A percentile compares a stretch with the other conserved stretches of the same genome.
Conservation (phyloP, 257 asterid genomes). For the Solanum bulbocastanum region DNA sequence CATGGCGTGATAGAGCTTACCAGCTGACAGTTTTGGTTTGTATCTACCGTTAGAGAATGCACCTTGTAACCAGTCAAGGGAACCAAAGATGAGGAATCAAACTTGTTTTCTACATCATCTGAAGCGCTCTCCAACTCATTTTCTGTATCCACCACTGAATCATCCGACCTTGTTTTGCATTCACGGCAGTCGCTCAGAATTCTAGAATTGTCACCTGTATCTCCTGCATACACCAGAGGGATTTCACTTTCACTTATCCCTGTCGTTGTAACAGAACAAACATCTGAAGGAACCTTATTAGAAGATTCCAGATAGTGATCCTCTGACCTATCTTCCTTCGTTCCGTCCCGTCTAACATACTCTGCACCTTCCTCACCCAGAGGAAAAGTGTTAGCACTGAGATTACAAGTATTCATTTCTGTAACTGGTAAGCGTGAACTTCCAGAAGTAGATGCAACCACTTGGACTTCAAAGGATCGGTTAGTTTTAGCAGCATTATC, state of each 20-base stretch:
- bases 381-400: conserved; percentile 7
- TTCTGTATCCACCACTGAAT: conserved; percentile 10
- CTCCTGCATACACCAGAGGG: conserved; percentile 1
- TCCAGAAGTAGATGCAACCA: conserved; percentile 15
- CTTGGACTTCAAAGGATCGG: conserved; percentile 1
- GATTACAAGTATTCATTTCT: conserved; percentile 8
- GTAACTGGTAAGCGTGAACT: conserved; percentile 2
- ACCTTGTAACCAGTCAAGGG: conserved; percentile 1
- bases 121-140: not conserved
- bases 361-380: conserved; percentile 15
- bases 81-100: not conserved
- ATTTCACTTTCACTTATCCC: conserved; percentile 5
- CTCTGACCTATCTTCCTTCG: conserved; percentile 9
- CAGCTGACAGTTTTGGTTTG: conserved; percentile 4
- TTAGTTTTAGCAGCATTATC: conserved; percentile 5
- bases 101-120: not conserved
- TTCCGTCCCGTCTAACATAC: conserved; percentile 8
- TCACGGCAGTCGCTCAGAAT: conserved; percentile 4
- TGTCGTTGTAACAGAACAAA: conserved; percentile 3
- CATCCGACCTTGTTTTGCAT: conserved; percentile 8
- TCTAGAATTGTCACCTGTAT: conserved; percentile 4
- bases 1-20: conserved; percentile 11
- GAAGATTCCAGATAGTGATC: not conserved
- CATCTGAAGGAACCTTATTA: conserved; percentile 8
- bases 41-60: conserved; percentile 9